Base-by-base conservation (phyloP, 192 early-diverging fungal species). In the Backusella parvicylindrica region DNA sequence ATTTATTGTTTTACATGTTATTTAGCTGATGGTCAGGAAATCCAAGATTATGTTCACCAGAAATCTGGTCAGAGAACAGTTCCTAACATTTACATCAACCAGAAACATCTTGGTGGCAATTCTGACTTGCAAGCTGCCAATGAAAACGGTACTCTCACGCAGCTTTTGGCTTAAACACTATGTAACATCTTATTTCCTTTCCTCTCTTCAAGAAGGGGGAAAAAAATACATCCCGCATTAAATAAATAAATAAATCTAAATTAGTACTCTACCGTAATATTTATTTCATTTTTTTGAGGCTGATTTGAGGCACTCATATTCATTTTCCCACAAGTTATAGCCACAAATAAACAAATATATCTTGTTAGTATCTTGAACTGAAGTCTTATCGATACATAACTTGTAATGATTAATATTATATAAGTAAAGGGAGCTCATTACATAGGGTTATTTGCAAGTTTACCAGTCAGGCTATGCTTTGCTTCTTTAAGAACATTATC, bases 11-110 rank as follows among this genome's bases (percentile, higher is more conserved):
- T 60, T 28, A 26, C 11, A n/a, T 23, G 15, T 64, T 68, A 65
- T 16, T 69, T 75, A 38, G 82, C 81, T 7, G 63, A 83, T 40
- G 87, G 87, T 38, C 32, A 72, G 40, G 88, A 71, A 7, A 93
- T 94, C 65, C 91, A 92, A 74, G 71, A 71, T 6, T 86, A 89
- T 68, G 88, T 93, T 23, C 21, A 31, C 0, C 53, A 80, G 47
- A 72, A 87, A 72, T 91, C 89, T 18, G 83, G 83, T 18, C 91
- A 93, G 78, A 83, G 88, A 23, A 92, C 91, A 3, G 92, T 93
- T 33, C 92, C 92, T 68, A 93, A 91, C 71, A 87, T 92, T 78
- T 93, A 91, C 82, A 87, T 90, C 75, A 82, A 84, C 28, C 76
- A 85, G 53, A 74, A 88, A 49, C 92, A 94, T 70, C 73, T 93